Conservation (phyloP, 176 grass and related monocot genomes). For the Carex pumila region DNA sequence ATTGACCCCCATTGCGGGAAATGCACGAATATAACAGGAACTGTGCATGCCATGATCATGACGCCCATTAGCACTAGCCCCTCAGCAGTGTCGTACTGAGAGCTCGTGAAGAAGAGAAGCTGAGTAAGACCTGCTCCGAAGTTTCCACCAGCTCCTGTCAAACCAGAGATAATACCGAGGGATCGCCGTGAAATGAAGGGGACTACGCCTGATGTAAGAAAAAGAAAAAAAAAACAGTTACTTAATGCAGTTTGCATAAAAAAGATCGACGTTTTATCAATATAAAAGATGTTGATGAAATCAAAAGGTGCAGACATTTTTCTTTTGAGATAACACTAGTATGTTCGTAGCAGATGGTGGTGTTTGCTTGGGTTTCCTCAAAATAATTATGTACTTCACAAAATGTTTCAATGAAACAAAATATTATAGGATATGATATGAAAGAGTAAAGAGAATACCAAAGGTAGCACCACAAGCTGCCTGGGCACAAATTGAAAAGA, state of each 20-base stretch:
- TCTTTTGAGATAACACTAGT: background rate
- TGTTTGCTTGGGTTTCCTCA: background rate
- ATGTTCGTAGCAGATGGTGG: background rate
- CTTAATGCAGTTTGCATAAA: background rate
- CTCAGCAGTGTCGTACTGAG: constrained; percentile 33
- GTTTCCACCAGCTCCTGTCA: constrained; percentile 69
- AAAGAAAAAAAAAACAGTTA: background rate
- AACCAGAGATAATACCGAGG: constrained; percentile 60
- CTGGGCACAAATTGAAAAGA: constrained; percentile 77
- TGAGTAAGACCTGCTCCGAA: constrained; percentile 68
- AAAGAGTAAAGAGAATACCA: constrained; percentile 13
- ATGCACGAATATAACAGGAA: constrained; percentile 45
- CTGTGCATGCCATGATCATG: constrained; percentile 87
- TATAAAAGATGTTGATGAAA: background rate
- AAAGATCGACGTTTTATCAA: too few species aligned
- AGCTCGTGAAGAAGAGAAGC: constrained; percentile 78
- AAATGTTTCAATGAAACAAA: background rate
- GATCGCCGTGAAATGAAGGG: constrained; percentile 71
- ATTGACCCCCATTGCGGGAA: constrained; percentile 94
- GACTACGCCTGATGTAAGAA: constrained; percentile 29
- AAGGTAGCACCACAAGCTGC: constrained; percentile 74
- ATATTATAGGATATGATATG: background rate
- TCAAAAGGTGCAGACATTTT: background rate
- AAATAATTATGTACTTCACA: background rate
- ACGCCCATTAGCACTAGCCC: constrained; percentile 71